Conservation (phyloP, 2,329 filamentous ascomycete species). For the Pseudogymnoascus sp. region DNA sequence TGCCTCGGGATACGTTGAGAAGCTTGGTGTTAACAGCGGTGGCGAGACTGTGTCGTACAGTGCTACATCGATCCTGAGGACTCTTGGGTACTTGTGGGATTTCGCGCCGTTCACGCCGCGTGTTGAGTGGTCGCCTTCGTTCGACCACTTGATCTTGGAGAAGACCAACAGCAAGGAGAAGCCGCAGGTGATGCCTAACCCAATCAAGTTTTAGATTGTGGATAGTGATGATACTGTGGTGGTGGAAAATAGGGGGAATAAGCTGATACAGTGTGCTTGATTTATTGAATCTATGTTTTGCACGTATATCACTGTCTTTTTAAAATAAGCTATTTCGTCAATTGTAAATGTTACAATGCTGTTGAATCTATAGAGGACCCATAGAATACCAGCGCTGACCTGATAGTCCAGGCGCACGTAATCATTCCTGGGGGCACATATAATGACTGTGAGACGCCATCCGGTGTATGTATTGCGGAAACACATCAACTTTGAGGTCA, state of each 20-base stretch:
- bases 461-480: not conserved
- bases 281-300: not conserved
- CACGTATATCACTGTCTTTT: not conserved
- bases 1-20: slow-evolving; percentile 33
- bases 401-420: not conserved
- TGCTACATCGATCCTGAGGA: slow-evolving; percentile 35
- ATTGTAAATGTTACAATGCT: too few relatives aligned
- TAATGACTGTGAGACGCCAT: not conserved
- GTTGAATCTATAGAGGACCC: too few relatives aligned
- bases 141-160: slow-evolving; percentile 7
- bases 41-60: slow-evolving; percentile 29
- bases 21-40: slow-evolving; percentile 29
- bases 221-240: not conserved
- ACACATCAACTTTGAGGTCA: not conserved
- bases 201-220: not conserved
- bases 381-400: too few relatives aligned
- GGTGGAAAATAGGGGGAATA: not conserved
- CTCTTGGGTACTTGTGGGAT: slow-evolving; percentile 35
- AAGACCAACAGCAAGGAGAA: not conserved
- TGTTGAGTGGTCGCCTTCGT: slow-evolving; percentile 10
- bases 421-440: not conserved
- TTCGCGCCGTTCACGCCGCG: slow-evolving; percentile 7
- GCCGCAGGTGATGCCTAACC: not conserved
- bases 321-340: not conserved
- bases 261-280: not conserved